A percentile compares a stretch with the other conserved stretches of the same genome.
These are phyloP conservation scores for Verticillium dahliae DNA, from an alignment of 2,329 filamentous ascomycete species.

Conservation along the genomic window DNA sequence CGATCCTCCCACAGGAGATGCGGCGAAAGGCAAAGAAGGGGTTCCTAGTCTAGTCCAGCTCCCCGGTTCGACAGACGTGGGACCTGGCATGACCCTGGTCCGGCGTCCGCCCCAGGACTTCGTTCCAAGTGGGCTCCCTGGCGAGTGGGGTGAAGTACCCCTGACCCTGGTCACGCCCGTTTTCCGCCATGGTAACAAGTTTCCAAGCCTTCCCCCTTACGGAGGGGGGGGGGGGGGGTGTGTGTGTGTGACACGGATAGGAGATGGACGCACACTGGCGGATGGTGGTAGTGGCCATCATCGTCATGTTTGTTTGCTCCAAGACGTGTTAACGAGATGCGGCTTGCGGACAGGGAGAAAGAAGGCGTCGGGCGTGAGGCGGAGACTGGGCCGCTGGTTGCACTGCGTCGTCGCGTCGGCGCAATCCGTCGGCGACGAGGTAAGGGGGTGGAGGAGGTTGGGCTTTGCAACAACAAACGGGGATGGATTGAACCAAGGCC, in stretches of 20 bases:
- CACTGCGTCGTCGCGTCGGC: neutral
- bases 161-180: constrained; percentile 2
- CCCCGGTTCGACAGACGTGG: constrained; percentile 14
- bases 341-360: neutral
- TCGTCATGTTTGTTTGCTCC: neutral
- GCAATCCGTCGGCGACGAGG: neutral
- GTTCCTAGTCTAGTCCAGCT: constrained; percentile 11
- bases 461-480: neutral
- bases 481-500: neutral
- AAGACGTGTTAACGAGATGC: neutral
- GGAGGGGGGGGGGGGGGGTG: neutral
- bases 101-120: constrained; percentile 4
- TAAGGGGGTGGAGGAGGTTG: neutral
- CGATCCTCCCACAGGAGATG: constrained; percentile 12
- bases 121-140: neutral
- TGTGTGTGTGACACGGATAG: neutral
- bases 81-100: constrained; percentile 3
- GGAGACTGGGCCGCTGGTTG: neutral
- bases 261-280: neutral
- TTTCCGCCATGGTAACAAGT: neutral
- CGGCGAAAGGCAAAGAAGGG: constrained; percentile 9
- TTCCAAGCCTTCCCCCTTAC: neutral
- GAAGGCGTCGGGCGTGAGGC: neutral
- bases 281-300: neutral
- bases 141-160: neutral